These are phyloP conservation scores for Mercurialis annua DNA, from an alignment of 345 rosid species.

Conservation along the genomic window DNA sequence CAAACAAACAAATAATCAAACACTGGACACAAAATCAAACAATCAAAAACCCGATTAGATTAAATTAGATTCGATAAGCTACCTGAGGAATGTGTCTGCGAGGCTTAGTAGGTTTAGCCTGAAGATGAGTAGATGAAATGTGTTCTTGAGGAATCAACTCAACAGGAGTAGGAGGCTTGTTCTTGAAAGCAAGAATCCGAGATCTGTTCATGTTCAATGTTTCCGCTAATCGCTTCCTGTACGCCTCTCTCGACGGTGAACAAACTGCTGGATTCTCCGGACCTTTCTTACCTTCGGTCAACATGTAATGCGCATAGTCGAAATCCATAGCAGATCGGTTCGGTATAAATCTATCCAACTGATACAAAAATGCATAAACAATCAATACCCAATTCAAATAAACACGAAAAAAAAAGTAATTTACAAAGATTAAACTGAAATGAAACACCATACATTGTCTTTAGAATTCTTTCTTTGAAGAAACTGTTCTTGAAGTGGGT, in stretches of 20 bases:
- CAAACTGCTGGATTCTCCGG: conserved; percentile 34
- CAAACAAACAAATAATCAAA: not conserved
- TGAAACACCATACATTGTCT: conserved; percentile 33
- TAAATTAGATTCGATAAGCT: too few species aligned
- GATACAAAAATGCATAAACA: not conserved
- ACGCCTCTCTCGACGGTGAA: conserved; percentile 63
- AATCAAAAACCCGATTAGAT: not conserved
- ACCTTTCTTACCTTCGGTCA: conserved; percentile 37
- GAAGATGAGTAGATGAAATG: conserved; percentile 3
- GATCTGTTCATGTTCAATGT: conserved; percentile 54
- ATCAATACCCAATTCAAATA: not conserved
- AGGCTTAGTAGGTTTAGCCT: conserved; percentile 5
- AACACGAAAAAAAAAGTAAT: not conserved
- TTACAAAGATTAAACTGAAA: not conserved
- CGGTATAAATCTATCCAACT: conserved; percentile 21
- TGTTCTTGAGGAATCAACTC: conserved; percentile 22
- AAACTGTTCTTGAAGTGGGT: conserved; percentile 44
- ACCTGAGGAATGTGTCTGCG: conserved; percentile 21
- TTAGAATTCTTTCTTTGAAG: conserved; percentile 39
- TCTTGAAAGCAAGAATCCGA: conserved; percentile 65
- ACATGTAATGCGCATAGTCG: conserved; percentile 23
- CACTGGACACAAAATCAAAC: not conserved
- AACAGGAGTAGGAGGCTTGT: conserved; percentile 50
- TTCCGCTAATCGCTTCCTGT: conserved; percentile 62
- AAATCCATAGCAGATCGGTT: conserved; percentile 19